Evolutionary conservation across 2,329 filamentous ascomycete species (phyloP).

Genomic region (Clarireedia homoeocarpa): DNA sequence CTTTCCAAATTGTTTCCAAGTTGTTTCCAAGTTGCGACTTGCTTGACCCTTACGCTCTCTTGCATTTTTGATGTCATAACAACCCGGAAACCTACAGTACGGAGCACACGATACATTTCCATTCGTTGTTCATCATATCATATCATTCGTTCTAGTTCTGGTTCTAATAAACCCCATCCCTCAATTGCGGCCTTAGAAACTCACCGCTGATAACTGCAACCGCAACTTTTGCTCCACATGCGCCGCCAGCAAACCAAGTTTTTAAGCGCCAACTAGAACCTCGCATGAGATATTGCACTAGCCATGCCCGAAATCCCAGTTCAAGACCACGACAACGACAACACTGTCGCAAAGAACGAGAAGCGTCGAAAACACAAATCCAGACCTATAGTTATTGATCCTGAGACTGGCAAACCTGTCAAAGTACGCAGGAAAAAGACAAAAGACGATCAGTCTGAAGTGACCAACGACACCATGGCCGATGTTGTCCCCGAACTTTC

Average conservation of each 20-base stretch:
- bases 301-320: slow-evolving; percentile 9
- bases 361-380: slow-evolving; percentile 28
- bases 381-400: slow-evolving; percentile 25
- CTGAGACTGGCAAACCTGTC: slow-evolving; percentile 26
- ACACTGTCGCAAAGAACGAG: slow-evolving; percentile 21
- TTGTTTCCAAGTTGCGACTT: neutral
- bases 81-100: neutral
- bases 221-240: slow-evolving; percentile 7
- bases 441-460: slow-evolving; percentile 16
- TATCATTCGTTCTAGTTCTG: neutral
- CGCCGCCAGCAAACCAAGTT: slow-evolving; percentile 10
- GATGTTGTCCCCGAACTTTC: slow-evolving; percentile 43
- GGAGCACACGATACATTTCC: no score
- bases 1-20: no score
- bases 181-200: slow-evolving; percentile 3
- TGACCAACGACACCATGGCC: slow-evolving; percentile 31
- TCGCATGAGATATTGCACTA: slow-evolving; percentile 1
- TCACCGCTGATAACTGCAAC: slow-evolving; percentile 8
- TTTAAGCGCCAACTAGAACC: slow-evolving; percentile 7
- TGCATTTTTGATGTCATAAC: neutral
- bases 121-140: no score
- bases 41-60: neutral
- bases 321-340: slow-evolving; percentile 13
- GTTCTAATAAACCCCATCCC: neutral
- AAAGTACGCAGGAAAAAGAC: slow-evolving; percentile 25